phyloP scores from a whole-genome alignment of 805 yeast species.

The Kodamaea restingae region DNA sequence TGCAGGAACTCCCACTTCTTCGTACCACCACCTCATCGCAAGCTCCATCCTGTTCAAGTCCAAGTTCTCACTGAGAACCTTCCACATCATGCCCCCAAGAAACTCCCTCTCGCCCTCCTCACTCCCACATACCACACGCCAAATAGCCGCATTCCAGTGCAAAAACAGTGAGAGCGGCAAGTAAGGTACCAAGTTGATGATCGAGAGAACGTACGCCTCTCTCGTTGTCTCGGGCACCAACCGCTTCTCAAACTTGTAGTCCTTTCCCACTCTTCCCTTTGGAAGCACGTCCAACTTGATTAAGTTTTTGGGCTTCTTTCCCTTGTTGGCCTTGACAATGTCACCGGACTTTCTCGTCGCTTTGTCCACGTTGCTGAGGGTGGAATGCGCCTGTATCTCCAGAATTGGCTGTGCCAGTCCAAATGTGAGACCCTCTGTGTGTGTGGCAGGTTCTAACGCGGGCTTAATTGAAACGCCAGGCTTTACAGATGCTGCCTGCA shows the following conservation, averaged over 20 bases:
- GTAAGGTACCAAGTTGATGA: conserved; percentile 52
- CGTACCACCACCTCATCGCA: conserved; percentile 65
- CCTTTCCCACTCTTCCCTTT: conserved; percentile 8
- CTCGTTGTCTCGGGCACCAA: conserved; percentile 38
- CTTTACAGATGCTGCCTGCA: conserved; percentile 33
- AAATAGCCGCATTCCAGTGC: conserved; percentile 46
- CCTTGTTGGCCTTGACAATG: conserved; percentile 27
- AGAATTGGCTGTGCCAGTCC: conserved; percentile 33
- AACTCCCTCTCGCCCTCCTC: conserved; percentile 33
- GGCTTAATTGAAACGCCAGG: conserved; percentile 26
- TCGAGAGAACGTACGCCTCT: conserved; percentile 44
- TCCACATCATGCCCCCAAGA: conserved; percentile 47
- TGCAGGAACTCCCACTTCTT: conserved; percentile 15
- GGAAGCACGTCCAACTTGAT: conserved; percentile 15
- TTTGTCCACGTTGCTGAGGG: conserved; percentile 26
- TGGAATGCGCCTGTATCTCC: conserved; percentile 35
- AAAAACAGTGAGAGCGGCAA: conserved; percentile 40
- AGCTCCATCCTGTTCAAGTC: conserved; percentile 53
- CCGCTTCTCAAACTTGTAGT: conserved; percentile 22
- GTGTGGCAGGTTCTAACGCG: not conserved
- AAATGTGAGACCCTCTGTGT: conserved; percentile 1
- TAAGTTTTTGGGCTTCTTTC: conserved; percentile 30
- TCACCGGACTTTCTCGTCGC: conserved; percentile 16
- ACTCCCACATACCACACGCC: conserved; percentile 31
- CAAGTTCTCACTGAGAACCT: conserved; percentile 51